Base-by-base conservation (phyloP, 2,329 filamentous ascomycete genomes). In the Pseudogymnoascus pannorum region DNA sequence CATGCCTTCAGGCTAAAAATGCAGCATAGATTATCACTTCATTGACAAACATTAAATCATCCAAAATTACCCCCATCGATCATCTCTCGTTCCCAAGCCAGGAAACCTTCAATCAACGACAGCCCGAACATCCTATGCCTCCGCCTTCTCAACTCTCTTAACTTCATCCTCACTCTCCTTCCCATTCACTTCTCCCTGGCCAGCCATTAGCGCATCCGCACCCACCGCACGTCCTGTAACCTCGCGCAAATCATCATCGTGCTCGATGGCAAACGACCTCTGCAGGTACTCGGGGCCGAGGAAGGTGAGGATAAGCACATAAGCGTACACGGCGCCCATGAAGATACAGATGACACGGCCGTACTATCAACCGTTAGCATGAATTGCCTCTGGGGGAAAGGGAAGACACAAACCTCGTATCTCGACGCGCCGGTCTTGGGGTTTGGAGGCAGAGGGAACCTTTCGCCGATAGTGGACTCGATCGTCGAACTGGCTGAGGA, bases 291-390 rank as follows among this genome's bases (percentile, higher is more conserved):
- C 79, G 0, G 79, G 79, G 1, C 79, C 88, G 2, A 89, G 44
- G 8, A 89, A 72, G 0, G 86, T 87, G 60, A 91, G 70, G 5
- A 84, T 1, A 36, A 86, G 78, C n/a, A 83, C 77, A 63, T 84
- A 86, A 24, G 70, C 80, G 67, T 82, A 96, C 1, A 95, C 91
- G 67, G 87, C 91, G 1, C 81, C 92, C 88, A 96, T 92, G 75
- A 96, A 96, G 70, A 95, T 94, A 70, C 87, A 91, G 65, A 96
- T 93, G 8, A 95, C 91, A 67, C 87, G 87, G 38, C 90, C 91
- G 67, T 95, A 95, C 63, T 90, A 77, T 72, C 87, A 91, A 87
- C 78, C 54, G 75, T 72, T 31, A 54, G 48, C n/a, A 54, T 31
- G 9, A 29, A 31, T 18, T 26, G 9, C 9, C n/a, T 31, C 24